Base-by-base conservation (phyloP, 352 stramenopile species). In the Thraustotheca clavata region DNA sequence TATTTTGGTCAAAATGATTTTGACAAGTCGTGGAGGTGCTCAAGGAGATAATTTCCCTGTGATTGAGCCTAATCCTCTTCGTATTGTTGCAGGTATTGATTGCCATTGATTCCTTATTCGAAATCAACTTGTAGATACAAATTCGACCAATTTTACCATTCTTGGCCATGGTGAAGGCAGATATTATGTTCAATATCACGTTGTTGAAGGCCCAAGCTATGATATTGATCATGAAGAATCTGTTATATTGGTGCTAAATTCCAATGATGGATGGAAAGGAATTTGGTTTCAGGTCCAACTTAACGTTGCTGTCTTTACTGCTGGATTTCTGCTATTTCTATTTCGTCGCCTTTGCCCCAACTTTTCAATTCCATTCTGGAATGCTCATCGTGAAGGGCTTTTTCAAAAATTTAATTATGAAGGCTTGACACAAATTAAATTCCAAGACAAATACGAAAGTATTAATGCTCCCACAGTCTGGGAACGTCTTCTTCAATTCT, bases 381-480 rank as follows among this genome's bases (percentile, higher is more conserved):
- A 77, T n/a, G 73, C 72, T 1, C 74, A 86, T 35, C 74, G 76
- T 0, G 74, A 73, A 26, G 71, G 70, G 14, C 74, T 92, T 12
- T 92, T 92, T 69, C 75, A 90, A 57, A 82, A 79, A 32, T 74
- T 73, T 46, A 90, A 92, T 71, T 88, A 80, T 49, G 83, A 89
- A 39, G 70, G 80, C 29, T 62, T 88, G 0, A 67, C 76, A 6
- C 55, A 63, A 11, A 41, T 69, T 7, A 59, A 54, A 18, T 89
- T 88, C 38, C 62, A 62, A 12, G 65, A 68, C 43, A 79, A 76
- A 36, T 88, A 89, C 65, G 50, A 34, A 1, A 32, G 24, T 4
- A 26, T 52, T 46, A 20, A 71, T 2, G 79, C 73, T 1, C 31
- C 55, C 3, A 77, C 71, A 2, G 11, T 87, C 0, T 60, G 43